Conservation (phyloP, 106 monocot genomes). For the Vanilla planifolia region DNA sequence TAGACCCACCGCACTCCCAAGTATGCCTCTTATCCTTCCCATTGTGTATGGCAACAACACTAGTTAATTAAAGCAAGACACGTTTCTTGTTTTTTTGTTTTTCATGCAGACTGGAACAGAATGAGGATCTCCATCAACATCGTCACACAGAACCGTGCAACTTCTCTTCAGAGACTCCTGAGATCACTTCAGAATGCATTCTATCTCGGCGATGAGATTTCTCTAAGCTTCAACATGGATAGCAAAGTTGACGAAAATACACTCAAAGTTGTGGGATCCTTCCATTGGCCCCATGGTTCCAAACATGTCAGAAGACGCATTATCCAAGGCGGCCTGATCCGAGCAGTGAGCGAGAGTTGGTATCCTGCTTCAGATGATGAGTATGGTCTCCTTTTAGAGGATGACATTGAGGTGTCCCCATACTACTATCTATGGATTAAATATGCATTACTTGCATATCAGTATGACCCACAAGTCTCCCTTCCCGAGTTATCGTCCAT, state of each 20-base stretch:
- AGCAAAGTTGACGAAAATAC: constrained; percentile 81
- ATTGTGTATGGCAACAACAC: too few relatives aligned
- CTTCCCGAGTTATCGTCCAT: constrained; percentile 90
- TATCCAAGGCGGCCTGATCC: constrained; percentile 91
- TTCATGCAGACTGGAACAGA: constrained; percentile 76
- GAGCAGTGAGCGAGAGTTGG: constrained; percentile 98
- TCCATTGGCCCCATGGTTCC: constrained; percentile 78
- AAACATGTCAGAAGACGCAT: constrained; percentile 64
- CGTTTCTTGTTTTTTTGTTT: background rate
- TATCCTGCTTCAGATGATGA: constrained; percentile 85
- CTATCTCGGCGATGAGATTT: constrained; percentile 78
- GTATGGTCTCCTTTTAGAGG: constrained; percentile 80
- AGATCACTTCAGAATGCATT: constrained; percentile 65
- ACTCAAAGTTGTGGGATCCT: constrained; percentile 61
- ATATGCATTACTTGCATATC: constrained; percentile 76
- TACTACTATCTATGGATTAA: constrained; percentile 99
- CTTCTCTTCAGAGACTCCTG: constrained; percentile 67
- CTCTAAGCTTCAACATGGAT: constrained; percentile 94
- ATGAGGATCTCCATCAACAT: constrained; percentile 88
- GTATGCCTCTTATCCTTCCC: constrained; percentile 17
- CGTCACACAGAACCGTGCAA: constrained; percentile 83
- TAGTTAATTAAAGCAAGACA: too few relatives aligned
- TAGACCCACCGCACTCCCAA: constrained; percentile 52
- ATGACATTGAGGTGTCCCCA: constrained; percentile 96
- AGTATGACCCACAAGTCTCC: constrained; percentile 79